Percentiles rank a stretch among this genome's conserved stretches.
Evolutionary conservation across 495 filamentous ascomycete genomes (phyloP).

Genomic region (Aspergillus avenaceus): DNA sequence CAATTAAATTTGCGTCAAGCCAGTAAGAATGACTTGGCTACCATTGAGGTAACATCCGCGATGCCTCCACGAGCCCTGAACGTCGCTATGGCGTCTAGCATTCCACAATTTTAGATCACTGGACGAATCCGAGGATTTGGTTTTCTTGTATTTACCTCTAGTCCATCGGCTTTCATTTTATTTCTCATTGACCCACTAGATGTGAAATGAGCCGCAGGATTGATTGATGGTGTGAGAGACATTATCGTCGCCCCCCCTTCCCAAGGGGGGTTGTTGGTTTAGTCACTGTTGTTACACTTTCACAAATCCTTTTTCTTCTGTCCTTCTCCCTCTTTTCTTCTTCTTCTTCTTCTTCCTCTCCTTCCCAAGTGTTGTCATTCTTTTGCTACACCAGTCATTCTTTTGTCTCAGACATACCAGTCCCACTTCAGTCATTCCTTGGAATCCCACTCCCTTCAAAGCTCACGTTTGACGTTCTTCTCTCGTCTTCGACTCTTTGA

Average conservation of each 20-base stretch:
- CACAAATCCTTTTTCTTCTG: slow-evolving; percentile 1
- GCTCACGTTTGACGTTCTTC: slow-evolving; percentile 2
- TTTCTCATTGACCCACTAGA: background rate
- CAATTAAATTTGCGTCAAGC: slow-evolving; percentile 1
- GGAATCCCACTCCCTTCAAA: slow-evolving; percentile 23
- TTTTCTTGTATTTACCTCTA: no score
- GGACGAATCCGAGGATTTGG: background rate
- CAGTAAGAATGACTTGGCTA: background rate
- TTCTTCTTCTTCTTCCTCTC: background rate
- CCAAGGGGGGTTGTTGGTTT: slow-evolving; percentile 5
- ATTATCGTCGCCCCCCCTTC: slow-evolving; percentile 4
- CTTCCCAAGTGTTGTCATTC: slow-evolving; percentile 8
- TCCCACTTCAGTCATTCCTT: slow-evolving; percentile 25
- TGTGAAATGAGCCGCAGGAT: slow-evolving; percentile 14
- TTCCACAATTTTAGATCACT: slow-evolving; percentile 4
- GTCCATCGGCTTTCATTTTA: no score
- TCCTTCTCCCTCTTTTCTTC: slow-evolving; percentile 7
- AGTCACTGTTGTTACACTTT: slow-evolving; percentile 5
- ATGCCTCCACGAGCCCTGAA: background rate
- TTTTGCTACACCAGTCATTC: slow-evolving; percentile 22
- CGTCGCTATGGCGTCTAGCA: slow-evolving; percentile 5
- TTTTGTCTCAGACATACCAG: slow-evolving; percentile 16
- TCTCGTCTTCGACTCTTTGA: slow-evolving; percentile 10
- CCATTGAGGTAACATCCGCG: slow-evolving; percentile 3
- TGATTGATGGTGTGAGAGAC: slow-evolving; percentile 1